phyloP scores from a whole-genome alignment of 805 yeast species.

The Spathaspora girioi region DNA sequence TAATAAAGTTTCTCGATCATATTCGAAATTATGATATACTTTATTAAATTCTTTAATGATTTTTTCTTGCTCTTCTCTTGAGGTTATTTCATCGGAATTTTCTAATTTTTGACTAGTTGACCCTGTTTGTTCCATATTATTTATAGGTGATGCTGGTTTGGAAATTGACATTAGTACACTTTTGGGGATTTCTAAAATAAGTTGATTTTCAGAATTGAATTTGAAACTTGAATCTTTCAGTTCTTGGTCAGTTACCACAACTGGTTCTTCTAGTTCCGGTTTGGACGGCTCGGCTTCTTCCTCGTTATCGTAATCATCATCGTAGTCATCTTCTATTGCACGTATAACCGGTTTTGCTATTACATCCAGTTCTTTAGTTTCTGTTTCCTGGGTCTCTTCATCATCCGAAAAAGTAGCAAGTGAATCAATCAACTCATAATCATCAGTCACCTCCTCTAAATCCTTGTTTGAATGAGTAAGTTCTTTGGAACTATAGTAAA shows the following conservation, averaged over 20 bases:
- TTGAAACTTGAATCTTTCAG: conserved; percentile 3
- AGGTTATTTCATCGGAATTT: conserved; percentile 5
- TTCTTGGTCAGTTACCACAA: conserved; percentile 9
- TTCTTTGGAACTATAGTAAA: conserved; percentile 26
- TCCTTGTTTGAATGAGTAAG: conserved; percentile 16
- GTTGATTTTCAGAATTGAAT: conserved; percentile 26
- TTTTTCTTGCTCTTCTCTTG: conserved; percentile 35
- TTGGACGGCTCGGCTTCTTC: conserved; percentile 31
- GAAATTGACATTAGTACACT: conserved; percentile 15
- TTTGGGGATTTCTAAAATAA: conserved; percentile 31
- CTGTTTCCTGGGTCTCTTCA: conserved; percentile 11
- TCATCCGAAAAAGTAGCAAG: conserved; percentile 26
- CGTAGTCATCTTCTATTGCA: conserved; percentile 28
- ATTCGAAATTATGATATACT: conserved; percentile 72
- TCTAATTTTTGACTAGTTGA: background rate
- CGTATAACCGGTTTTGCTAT: conserved; percentile 10
- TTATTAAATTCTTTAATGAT: conserved; percentile 64
- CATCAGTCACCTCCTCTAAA: conserved; percentile 31
- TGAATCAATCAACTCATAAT: conserved; percentile 31
- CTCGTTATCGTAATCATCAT: conserved; percentile 22
- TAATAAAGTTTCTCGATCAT: conserved; percentile 69
- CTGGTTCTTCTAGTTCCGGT: conserved; percentile 14
- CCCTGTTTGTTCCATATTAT: background rate
- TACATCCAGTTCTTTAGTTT: background rate
- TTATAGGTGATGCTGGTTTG: background rate